Evolutionary conservation across 225 moss, liverwort and hornwort genomes (phyloP).

Genomic region (Polytrichum commune): DNA sequence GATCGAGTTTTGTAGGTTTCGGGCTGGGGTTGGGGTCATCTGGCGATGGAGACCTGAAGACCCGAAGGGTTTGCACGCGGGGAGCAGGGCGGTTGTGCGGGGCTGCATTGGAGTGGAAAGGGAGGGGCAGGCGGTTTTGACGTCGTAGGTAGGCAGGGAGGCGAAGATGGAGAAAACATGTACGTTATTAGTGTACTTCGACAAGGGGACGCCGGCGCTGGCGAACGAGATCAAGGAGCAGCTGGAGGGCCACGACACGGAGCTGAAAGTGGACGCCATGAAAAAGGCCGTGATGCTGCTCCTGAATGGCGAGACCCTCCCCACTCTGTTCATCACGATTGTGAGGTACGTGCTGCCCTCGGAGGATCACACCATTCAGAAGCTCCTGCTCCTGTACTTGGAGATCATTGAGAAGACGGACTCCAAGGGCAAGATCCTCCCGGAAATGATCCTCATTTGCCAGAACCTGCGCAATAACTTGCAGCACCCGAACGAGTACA

Average conservation of each 20-base stretch:
- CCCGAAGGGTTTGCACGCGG: neutral
- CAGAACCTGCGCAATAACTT: constrained; percentile 90
- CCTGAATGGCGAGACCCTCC: constrained; percentile 78
- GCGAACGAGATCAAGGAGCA: constrained; percentile 96
- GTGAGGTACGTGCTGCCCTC: constrained; percentile 90
- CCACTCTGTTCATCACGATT: constrained; percentile 88
- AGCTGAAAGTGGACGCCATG: constrained; percentile 87
- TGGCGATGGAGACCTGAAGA: neutral
- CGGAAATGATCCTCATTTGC: constrained; percentile 95
- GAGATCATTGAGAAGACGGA: constrained; percentile 97
- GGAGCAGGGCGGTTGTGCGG: neutral
- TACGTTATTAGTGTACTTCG: constrained; percentile 83
- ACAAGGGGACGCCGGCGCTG: constrained; percentile 89
- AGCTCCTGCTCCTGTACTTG: constrained; percentile 76
- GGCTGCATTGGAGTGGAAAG: neutral
- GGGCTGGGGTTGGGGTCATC: neutral
- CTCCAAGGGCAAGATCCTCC: constrained; percentile 85
- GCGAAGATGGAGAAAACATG: constrained; percentile 80
- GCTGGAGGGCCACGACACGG: constrained; percentile 78
- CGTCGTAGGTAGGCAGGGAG: no score
- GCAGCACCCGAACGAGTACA: constrained; percentile 95
- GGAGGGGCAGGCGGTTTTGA: neutral
- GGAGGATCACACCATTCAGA: constrained; percentile 93
- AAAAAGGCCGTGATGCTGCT: constrained; percentile 95
- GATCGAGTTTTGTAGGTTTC: neutral